Percentiles rank a stretch among this genome's conserved stretches.
phyloP scores from a whole-genome alignment of 805 yeast species.

The Ogataea corticis region DNA sequence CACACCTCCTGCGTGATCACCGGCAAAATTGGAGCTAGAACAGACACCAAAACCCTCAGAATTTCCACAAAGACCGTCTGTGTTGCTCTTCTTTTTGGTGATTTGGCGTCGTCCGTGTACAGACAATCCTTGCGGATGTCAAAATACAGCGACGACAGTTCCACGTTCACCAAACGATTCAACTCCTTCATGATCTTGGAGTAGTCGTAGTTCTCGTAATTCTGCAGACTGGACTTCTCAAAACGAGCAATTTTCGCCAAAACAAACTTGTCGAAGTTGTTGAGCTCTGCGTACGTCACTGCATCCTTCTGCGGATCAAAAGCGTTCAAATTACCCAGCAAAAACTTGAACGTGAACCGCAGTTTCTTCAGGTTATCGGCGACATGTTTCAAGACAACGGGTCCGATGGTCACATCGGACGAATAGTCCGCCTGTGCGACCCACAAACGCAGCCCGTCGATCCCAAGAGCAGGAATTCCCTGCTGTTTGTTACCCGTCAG shows the following conservation, averaged over 20 bases:
- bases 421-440: constrained; percentile 88
- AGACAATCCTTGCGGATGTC: constrained; percentile 83
- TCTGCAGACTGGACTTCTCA: constrained; percentile 39
- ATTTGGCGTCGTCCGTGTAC: constrained; percentile 61
- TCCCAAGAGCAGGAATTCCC: constrained; percentile 67
- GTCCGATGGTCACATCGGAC: constrained; percentile 74
- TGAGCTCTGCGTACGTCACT: constrained; percentile 42
- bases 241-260: constrained; percentile 55
- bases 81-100: constrained; percentile 51
- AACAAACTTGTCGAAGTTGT: constrained; percentile 59
- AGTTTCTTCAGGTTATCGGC: constrained; percentile 80
- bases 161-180: constrained; percentile 70
- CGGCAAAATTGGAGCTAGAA: constrained; percentile 82
- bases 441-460: constrained; percentile 90
- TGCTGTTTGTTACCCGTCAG: constrained; percentile 57
- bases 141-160: constrained; percentile 81
- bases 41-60: constrained; percentile 59
- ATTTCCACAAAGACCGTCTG: constrained; percentile 69
- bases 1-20: constrained; percentile 85
- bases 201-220: constrained; percentile 63
- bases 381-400: constrained; percentile 70
- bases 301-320: constrained; percentile 19
- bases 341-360: constrained; percentile 74
- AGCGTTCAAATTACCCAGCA: constrained; percentile 73
- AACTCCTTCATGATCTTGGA: constrained; percentile 67